Conservation (phyloP, 345 rosid genomes). For the Eucalyptus dawsonii region DNA sequence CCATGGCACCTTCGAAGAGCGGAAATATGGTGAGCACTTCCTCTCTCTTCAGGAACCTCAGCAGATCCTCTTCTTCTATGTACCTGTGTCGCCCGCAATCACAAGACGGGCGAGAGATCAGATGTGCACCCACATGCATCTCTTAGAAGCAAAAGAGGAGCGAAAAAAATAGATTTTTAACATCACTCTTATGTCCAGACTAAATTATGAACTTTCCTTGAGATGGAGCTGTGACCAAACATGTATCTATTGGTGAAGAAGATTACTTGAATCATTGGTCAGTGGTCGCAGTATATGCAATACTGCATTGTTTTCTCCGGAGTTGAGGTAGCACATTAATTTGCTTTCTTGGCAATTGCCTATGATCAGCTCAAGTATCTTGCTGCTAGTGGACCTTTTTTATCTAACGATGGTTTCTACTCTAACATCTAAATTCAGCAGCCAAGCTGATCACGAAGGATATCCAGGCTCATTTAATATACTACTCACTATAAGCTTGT, state of each 20-base stretch:
- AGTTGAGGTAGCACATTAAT: not conserved
- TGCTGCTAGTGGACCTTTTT: not conserved
- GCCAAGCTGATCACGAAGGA: not conserved
- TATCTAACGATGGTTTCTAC: not conserved
- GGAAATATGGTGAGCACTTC: constrained; percentile 35
- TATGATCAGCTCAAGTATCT: not conserved
- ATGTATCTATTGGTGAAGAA: not conserved
- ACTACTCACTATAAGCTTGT: not conserved
- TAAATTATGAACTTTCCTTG: not conserved
- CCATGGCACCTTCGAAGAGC: constrained; percentile 38
- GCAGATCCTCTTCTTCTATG: constrained; percentile 34
- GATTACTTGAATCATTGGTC: not conserved
- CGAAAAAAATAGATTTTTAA: not conserved
- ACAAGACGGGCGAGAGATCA: not conserved
- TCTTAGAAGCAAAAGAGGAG: not conserved
- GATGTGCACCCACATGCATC: not conserved
- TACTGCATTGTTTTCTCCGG: not conserved
- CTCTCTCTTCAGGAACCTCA: constrained; percentile 22
- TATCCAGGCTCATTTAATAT: not conserved
- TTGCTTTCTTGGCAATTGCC: not conserved
- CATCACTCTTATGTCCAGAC: not conserved
- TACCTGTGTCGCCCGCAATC: not conserved
- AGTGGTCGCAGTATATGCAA: not conserved
- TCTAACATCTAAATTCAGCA: not conserved
- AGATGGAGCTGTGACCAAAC: not conserved